phyloP scores from a whole-genome alignment of 2,329 filamentous ascomycete species.

The Trematosphaeria pertusa region DNA sequence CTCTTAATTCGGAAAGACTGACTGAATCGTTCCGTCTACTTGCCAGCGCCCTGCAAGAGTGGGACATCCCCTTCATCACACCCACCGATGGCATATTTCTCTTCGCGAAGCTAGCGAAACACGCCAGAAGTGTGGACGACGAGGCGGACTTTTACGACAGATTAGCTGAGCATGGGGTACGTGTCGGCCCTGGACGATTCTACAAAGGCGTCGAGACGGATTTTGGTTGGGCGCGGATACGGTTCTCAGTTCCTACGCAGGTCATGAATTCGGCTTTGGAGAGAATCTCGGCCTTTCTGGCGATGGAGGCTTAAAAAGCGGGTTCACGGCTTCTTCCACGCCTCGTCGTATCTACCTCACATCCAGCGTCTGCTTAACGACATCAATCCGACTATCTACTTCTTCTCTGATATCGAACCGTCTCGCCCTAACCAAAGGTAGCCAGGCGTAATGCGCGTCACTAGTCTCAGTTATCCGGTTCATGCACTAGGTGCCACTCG shows the following conservation, averaged over 20 bases:
- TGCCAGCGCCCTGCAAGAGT: slow-evolving; percentile 16
- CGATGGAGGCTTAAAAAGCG: slow-evolving; percentile 4
- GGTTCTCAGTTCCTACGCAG: slow-evolving; percentile 25
- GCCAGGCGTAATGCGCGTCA: no score
- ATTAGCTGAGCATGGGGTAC: slow-evolving; percentile 26
- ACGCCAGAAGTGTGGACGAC: slow-evolving; percentile 20
- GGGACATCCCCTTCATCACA: slow-evolving; percentile 26
- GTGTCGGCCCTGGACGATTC: slow-evolving; percentile 21
- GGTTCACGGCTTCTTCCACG: no score
- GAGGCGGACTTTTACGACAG: slow-evolving; percentile 27
- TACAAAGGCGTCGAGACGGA: slow-evolving; percentile 36
- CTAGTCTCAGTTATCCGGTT: no score
- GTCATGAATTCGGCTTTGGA: slow-evolving; percentile 24
- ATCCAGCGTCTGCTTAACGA: no score
- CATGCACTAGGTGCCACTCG: no score
- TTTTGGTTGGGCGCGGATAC: slow-evolving; percentile 37
- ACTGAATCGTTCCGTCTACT: slow-evolving; percentile 29
- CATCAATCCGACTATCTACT: no score
- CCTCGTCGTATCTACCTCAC: slow-evolving; percentile 5
- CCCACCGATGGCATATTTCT: slow-evolving; percentile 39
- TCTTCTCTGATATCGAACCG: no score
- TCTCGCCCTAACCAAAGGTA: no score
- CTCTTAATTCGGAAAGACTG: slow-evolving; percentile 31
- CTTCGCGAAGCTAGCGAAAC: slow-evolving; percentile 29
- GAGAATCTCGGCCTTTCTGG: slow-evolving; percentile 15